Evolutionary conservation across 805 yeast genomes (phyloP), one percentile per base, ranked within the genome.

Genomic region (Maudiozyma pseudohumilis): DNA sequence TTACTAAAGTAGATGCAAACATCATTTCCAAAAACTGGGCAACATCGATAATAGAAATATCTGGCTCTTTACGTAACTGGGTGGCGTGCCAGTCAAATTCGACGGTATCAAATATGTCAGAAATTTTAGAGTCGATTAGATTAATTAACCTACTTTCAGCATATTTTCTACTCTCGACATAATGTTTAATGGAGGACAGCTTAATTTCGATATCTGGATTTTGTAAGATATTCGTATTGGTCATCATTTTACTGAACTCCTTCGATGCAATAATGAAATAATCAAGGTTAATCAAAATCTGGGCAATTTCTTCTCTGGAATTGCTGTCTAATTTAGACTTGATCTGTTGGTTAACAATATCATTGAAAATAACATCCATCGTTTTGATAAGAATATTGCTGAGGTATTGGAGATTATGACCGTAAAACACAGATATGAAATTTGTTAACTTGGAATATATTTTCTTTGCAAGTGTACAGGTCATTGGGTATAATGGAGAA

Each of bases 261-360:
- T 67, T 66, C 8, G 88, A 72, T 39, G 94, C 85, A 48, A 69
- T 75, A 29, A 83, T 69, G 56, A 88, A 89, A 56, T 83, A 85
- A 54, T 89, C 96, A 50, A 89, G 64, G 56, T 92, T 87, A 40
- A 92, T 80, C 47, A 84, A 68, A 47, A 85, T 84, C 63, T 92
- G 97, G 0, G 95, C 80, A 20, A 86, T 72, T 47, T 86, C 88
- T 59, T 89, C 97, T 53, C 94, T 83, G 44, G 87, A 82, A 10
- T 80, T 74, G 2, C 87, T 70, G 46, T 75, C 71, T 34, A 81
- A 69, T 42, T 77, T 75, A 11, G 70, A 68, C 40, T 73, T 69
- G 34, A 83, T 73, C 42, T 78, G 74, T 29, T 66, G 66, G 47
- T 85, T 72, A 1, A 89, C 81, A 2, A 83, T 74, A 31, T 73